Evolutionary conservation across 331 rosid genomes (phyloP), one percentile per base, ranked within the genome.

Genomic region (Quercus lobata): DNA sequence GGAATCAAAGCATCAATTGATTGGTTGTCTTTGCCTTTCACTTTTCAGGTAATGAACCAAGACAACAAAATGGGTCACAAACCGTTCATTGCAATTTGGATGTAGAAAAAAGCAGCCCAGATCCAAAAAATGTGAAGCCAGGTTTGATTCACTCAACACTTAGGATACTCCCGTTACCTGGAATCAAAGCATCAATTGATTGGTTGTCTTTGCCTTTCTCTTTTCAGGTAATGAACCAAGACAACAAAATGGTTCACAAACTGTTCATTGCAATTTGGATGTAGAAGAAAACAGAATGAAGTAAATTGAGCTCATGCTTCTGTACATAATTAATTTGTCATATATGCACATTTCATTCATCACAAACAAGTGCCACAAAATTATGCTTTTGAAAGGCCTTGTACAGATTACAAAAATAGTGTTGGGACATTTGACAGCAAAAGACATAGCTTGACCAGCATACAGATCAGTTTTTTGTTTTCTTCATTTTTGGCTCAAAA

Each of bases 1-100:
- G 66, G 76, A 78, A 73, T 76, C 69, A 73, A 21, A 57, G 74
- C 55, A 54, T 54, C 83, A 66, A 79, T 75, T 72, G 63, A 35
- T 62, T 81, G 79, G 58, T 56, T 57, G 65, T 80, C 30, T 81
- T 29, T 89, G 53, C 54, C 57, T 89, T 78, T 83, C 35, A 27
- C 82, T 63, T 82, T 86, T 73, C 90, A 92, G 95, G 78, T 53
- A 76, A 54, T 5, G 85, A 84, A 53, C 37, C 24, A 55, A 49
- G 34, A 72, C 84, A 65, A 62, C 21, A n/a, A 61, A 77, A 74
- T n/a, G 35, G 63, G 17, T 1, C 80, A 72, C 82, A 85, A 83
- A n/a, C 78, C 3, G 79, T 24, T 66, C 78, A 35, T 77, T 69
- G 81, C 79, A 81, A 55, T 56, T 75, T 61, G 25, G 80, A 83